phyloP scores from a whole-genome alignment of 306 rosid species.

The Pyrus bretschneideri region DNA sequence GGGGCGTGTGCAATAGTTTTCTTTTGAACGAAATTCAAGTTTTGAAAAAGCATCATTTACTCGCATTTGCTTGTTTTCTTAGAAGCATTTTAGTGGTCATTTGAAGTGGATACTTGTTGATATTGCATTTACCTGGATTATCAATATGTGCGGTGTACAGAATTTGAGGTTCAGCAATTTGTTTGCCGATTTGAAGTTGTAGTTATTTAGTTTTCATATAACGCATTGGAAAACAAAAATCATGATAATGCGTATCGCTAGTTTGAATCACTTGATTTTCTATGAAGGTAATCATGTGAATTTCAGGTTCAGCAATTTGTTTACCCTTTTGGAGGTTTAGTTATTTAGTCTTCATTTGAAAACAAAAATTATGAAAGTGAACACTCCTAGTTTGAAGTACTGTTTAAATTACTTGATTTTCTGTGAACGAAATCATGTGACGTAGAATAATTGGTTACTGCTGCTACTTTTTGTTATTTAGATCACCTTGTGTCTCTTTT shows the following conservation, averaged over 20 bases:
- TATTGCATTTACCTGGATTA: neutral
- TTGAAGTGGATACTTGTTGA: neutral
- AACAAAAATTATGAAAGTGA: neutral
- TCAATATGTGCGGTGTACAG: neutral
- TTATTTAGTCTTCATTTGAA: neutral
- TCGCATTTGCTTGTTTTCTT: neutral
- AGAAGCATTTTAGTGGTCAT: neutral
- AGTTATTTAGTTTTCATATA: neutral
- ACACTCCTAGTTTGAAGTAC: neutral
- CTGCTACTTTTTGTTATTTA: neutral
- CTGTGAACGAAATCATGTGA: neutral
- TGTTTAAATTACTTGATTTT: neutral
- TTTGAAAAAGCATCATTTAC: neutral
- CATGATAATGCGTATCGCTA: neutral
- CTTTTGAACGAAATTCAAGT: neutral
- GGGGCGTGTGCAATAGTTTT: too few species aligned
- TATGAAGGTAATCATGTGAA: neutral
- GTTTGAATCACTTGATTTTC: neutral
- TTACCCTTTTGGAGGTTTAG: neutral
- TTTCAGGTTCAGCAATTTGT: neutral
- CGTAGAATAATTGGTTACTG: neutral
- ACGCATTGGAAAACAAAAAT: neutral
- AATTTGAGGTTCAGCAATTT: neutral
- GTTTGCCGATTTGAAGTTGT: neutral
- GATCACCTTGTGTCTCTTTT: neutral